Conservation (phyloP, 2,329 filamentous ascomycete species). For the Dendryphion nanum region DNA sequence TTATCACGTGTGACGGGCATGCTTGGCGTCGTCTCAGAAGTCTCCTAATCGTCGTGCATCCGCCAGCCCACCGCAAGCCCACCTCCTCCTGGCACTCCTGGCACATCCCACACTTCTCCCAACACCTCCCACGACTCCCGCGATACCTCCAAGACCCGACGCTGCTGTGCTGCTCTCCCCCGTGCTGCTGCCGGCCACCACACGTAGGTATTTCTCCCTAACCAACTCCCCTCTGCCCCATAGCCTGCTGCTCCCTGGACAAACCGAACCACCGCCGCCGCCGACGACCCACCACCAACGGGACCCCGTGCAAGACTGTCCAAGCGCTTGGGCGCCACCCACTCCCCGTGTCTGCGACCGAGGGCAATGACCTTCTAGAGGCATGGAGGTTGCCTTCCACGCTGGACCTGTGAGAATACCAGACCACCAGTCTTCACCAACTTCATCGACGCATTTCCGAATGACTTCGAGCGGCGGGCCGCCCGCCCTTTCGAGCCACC, state of each 20-base stretch:
- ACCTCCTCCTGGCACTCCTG: slow-evolving; percentile 1
- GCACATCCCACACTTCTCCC: slow-evolving; percentile 7
- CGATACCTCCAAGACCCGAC: neutral
- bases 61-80: slow-evolving; percentile 12
- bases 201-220: neutral
- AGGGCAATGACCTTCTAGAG: slow-evolving; percentile 30
- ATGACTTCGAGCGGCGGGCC: slow-evolving; percentile 35
- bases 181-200: neutral
- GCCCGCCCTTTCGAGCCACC: slow-evolving; percentile 43
- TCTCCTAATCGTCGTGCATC: slow-evolving; percentile 12
- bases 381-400: slow-evolving; percentile 37
- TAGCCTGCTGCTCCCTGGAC: neutral
- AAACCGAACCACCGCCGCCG: neutral
- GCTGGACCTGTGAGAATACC: slow-evolving; percentile 23
- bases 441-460: slow-evolving; percentile 24
- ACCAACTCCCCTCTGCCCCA: neutral
- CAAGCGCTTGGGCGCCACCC: slow-evolving; percentile 19
- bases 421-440: slow-evolving; percentile 24
- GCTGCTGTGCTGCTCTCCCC: neutral
- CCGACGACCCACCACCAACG: neutral
- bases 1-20: too few relatives aligned
- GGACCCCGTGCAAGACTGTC: slow-evolving; percentile 7
- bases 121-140: too few relatives aligned
- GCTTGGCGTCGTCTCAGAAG: neutral
- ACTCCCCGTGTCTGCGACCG: slow-evolving; percentile 9